A percentile compares a stretch with the other conserved stretches of the same genome.
These are phyloP conservation scores for Trypanosoma boissoni DNA, from an alignment of 208 protist species.

Conservation along the genomic window DNA sequence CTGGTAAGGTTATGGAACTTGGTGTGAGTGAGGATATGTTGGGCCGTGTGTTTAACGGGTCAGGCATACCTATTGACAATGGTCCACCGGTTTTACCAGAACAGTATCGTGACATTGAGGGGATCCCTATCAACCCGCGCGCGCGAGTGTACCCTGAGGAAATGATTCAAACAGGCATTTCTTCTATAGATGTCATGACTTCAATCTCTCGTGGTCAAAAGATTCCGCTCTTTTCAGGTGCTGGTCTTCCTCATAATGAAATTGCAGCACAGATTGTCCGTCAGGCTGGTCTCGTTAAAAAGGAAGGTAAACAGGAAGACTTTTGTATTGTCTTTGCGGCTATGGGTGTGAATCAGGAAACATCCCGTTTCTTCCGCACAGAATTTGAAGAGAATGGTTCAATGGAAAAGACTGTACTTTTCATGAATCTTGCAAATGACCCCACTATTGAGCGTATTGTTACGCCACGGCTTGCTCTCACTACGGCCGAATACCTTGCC, in stretches of 20 bases:
- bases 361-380: constrained; percentile 99
- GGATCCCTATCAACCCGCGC: constrained; percentile 99
- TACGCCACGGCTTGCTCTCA: constrained; percentile 99
- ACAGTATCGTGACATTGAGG: constrained; percentile 99
- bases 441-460: constrained; percentile 99
- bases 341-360: constrained; percentile 99
- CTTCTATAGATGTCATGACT: constrained; percentile 99
- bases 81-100: constrained; percentile 97
- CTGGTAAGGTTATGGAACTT: constrained; percentile 98
- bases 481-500: constrained; percentile 99
- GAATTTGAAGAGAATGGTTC: constrained; percentile 99
- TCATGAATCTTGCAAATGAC: constrained; percentile 99
- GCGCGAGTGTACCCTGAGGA: constrained; percentile 99
- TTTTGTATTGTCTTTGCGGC: constrained; percentile 99
- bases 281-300: constrained; percentile 98
- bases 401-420: constrained; percentile 97
- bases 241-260: constrained; percentile 99
- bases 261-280: constrained; percentile 99
- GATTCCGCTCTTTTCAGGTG: constrained; percentile 99
- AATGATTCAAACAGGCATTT: constrained; percentile 99
- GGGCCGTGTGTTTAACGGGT: constrained; percentile 99
- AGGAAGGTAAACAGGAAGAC: constrained; percentile 91
- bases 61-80: constrained; percentile 99
- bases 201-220: constrained; percentile 99
- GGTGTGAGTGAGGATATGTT: constrained; percentile 99